These are phyloP conservation scores for Hippophae gyantsensis DNA, from an alignment of 306 rosid genomes.

Conservation along the genomic window DNA sequence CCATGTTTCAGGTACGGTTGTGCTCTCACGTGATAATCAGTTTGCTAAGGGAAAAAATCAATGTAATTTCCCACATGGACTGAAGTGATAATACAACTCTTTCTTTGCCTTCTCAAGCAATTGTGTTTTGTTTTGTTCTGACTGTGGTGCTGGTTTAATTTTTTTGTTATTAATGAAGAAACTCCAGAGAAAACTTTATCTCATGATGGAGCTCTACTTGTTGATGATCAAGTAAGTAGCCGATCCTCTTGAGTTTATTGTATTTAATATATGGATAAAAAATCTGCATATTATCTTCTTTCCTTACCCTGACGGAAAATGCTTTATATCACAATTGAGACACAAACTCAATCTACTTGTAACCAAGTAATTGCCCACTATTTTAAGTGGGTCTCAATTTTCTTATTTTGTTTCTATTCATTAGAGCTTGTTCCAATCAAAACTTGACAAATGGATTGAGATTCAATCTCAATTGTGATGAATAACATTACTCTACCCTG, in stretches of 20 bases:
- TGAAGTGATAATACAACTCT: neutral
- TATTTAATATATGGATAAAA: neutral
- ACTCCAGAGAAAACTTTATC: slow-evolving; percentile 23
- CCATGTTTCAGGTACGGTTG: slow-evolving; percentile 33
- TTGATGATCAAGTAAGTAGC: slow-evolving; percentile 38
- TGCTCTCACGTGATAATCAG: slow-evolving; percentile 8
- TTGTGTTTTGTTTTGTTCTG: slow-evolving; percentile 5
- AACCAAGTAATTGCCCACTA: too few relatives aligned
- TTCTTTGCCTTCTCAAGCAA: neutral
- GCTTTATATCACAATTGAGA: too few relatives aligned
- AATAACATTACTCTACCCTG: too few relatives aligned
- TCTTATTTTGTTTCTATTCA: too few relatives aligned
- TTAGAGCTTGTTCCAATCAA: too few relatives aligned
- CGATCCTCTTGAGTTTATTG: neutral
- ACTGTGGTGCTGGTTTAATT: slow-evolving; percentile 14
- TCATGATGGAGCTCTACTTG: slow-evolving; percentile 22
- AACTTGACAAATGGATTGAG: too few relatives aligned
- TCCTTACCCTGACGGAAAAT: neutral
- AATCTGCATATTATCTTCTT: neutral
- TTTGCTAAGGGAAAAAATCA: neutral
- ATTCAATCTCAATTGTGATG: too few relatives aligned
- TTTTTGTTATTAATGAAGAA: slow-evolving; percentile 12
- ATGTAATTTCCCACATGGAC: neutral
- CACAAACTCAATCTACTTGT: too few relatives aligned
- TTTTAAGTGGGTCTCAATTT: too few relatives aligned